Evolutionary conservation across 768 basidiomycete genomes (phyloP).

Genomic region (Scleroderma bovista): DNA sequence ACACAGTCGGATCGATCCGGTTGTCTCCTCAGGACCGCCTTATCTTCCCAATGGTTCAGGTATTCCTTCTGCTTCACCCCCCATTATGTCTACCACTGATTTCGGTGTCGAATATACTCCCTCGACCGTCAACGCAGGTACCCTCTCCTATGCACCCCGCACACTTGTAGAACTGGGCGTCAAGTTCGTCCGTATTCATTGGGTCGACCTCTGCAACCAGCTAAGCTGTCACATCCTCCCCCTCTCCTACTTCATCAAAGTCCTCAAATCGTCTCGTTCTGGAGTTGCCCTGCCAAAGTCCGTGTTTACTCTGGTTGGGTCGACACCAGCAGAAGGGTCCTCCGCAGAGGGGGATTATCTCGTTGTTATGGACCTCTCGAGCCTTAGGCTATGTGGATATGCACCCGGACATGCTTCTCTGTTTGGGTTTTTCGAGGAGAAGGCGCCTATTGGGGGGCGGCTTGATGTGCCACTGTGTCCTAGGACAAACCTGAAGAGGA

Average conservation of each 20-base stretch:
- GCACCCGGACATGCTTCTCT: slow-evolving; percentile 50
- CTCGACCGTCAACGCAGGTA: too few species aligned
- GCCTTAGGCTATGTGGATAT: slow-evolving; percentile 44
- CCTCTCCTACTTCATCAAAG: neutral
- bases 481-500: slow-evolving; percentile 41
- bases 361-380: slow-evolving; percentile 47
- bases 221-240: neutral
- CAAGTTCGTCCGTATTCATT: too few species aligned
- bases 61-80: too few species aligned
- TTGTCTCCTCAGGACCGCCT: too few species aligned
- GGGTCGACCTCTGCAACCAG: neutral
- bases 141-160: too few species aligned
- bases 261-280: neutral
- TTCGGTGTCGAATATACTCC: too few species aligned
- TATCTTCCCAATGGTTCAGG: too few species aligned
- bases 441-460: neutral
- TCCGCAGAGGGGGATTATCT: slow-evolving; percentile 49
- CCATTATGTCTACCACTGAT: too few species aligned
- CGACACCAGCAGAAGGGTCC: slow-evolving; percentile 42
- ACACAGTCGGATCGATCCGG: too few species aligned
- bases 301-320: slow-evolving; percentile 41
- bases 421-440: slow-evolving; percentile 48
- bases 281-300: neutral
- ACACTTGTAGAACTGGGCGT: too few species aligned
- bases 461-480: slow-evolving; percentile 48